Evolutionary conservation across 495 filamentous ascomycete genomes (phyloP).

Genomic region (Lasiosphaeria hispida): DNA sequence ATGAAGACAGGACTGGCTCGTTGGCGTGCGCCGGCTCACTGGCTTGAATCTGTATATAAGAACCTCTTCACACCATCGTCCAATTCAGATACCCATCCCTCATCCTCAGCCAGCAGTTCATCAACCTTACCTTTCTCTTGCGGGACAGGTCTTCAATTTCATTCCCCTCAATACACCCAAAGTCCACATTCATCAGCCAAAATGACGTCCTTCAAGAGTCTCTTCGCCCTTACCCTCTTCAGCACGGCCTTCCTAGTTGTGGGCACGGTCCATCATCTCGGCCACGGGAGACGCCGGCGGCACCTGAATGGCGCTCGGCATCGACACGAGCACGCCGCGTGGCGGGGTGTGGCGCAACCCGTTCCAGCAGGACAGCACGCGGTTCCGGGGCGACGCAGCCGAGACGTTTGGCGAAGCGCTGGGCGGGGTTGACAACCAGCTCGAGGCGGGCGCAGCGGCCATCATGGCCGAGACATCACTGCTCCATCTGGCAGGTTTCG

Average conservation of each 20-base stretch:
- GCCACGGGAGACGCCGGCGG: slow-evolving; percentile 51
- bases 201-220: slow-evolving; percentile 21
- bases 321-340: slow-evolving; percentile 50
- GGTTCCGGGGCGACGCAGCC: slow-evolving; percentile 45
- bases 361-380: slow-evolving; percentile 54
- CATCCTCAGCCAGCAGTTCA: neutral
- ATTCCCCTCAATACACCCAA: slow-evolving; percentile 11
- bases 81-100: neutral
- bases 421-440: slow-evolving; percentile 43
- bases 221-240: slow-evolving; percentile 33
- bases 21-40: too few species aligned
- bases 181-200: slow-evolving; percentile 29
- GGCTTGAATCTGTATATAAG: too few species aligned
- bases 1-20: too few species aligned
- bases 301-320: slow-evolving; percentile 44
- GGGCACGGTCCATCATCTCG: slow-evolving; percentile 48
- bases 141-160: slow-evolving; percentile 30
- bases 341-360: slow-evolving; percentile 50
- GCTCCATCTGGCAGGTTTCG: too few species aligned
- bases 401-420: slow-evolving; percentile 45
- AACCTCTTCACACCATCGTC: neutral
- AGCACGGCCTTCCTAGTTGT: slow-evolving; percentile 36
- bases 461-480: slow-evolving; percentile 43
- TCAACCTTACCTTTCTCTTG: slow-evolving; percentile 20
- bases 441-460: slow-evolving; percentile 45